A percentile compares a stretch with the other conserved stretches of the same genome.
phyloP scores from a whole-genome alignment of 2,329 filamentous ascomycete genomes.

The Penicillium sp. region DNA sequence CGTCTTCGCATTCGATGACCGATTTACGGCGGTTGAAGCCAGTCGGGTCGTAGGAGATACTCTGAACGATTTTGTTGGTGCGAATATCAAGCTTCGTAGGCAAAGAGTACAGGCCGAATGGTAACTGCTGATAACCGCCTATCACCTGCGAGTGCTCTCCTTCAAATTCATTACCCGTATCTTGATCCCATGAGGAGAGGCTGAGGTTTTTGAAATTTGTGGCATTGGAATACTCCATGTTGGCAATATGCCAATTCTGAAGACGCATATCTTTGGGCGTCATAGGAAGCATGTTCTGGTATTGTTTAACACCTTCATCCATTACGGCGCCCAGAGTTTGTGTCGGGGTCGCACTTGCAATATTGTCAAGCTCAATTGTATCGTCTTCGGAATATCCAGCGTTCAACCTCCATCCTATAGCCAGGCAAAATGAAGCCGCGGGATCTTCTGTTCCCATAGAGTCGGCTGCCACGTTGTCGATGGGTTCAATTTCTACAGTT shows the following conservation, averaged over 20 bases:
- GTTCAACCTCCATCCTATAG: slow-evolving; percentile 80
- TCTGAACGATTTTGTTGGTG: slow-evolving; percentile 70
- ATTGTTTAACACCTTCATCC: slow-evolving; percentile 87
- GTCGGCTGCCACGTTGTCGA: slow-evolving; percentile 51
- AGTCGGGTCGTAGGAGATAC: slow-evolving; percentile 64
- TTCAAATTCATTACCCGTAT: slow-evolving; percentile 96
- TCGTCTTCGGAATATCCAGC: slow-evolving; percentile 62
- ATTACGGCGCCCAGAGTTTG: slow-evolving; percentile 88
- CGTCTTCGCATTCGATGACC: slow-evolving; percentile 74
- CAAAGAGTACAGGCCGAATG: slow-evolving; percentile 78
- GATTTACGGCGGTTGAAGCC: slow-evolving; percentile 49
- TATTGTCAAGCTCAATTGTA: slow-evolving; percentile 69
- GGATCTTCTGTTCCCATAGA: slow-evolving; percentile 66
- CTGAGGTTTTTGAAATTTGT: slow-evolving; percentile 84
- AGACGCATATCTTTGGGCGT: slow-evolving; percentile 84
- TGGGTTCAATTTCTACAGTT: slow-evolving; percentile 53
- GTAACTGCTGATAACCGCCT: slow-evolving; percentile 90
- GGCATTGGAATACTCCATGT: slow-evolving; percentile 96
- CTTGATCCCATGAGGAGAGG: slow-evolving; percentile 91
- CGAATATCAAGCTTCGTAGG: slow-evolving; percentile 76
- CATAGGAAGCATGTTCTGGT: slow-evolving; percentile 77
- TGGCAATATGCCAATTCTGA: slow-evolving; percentile 97
- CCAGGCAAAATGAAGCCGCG: slow-evolving; percentile 73
- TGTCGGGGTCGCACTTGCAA: slow-evolving; percentile 60
- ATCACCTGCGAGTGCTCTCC: slow-evolving; percentile 91